Conservation (phyloP, 345 rosid genomes). For the Atalantia buxifolia region DNA sequence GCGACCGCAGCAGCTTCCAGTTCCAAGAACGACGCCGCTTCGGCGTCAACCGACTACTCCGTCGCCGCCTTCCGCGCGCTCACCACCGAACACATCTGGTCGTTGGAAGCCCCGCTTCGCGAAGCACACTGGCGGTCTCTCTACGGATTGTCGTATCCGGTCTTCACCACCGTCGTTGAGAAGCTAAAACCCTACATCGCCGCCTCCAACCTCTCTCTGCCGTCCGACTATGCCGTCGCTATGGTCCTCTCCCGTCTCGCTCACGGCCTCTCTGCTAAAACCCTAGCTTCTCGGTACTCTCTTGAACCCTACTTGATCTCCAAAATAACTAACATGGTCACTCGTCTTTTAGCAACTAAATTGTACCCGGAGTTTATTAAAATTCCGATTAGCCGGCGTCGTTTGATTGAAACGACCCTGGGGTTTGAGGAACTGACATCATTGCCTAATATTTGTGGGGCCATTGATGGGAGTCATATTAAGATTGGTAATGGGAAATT, state of each 20-base stretch:
- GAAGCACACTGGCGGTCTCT: slow-evolving; percentile 91
- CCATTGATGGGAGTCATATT: slow-evolving; percentile 75
- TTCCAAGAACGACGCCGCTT: slow-evolving; percentile 8
- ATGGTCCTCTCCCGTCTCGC: slow-evolving; percentile 89
- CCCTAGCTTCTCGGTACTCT: slow-evolving; percentile 68
- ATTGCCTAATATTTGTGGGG: slow-evolving; percentile 93
- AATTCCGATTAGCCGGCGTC: slow-evolving; percentile 79
- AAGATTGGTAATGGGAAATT: slow-evolving; percentile 32
- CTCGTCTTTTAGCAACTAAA: slow-evolving; percentile 84
- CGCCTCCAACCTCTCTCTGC: slow-evolving; percentile 88
- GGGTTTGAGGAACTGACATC: slow-evolving; percentile 88
- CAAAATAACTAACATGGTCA: slow-evolving; percentile 93
- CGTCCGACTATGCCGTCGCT: slow-evolving; percentile 92
- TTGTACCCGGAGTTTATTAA: slow-evolving; percentile 89
- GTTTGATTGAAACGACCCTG: slow-evolving; percentile 80
- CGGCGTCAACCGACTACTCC: slow-evolving; percentile 46
- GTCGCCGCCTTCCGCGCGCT: slow-evolving; percentile 88
- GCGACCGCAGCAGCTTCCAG: slow-evolving; percentile 35
- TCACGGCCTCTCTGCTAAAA: slow-evolving; percentile 73
- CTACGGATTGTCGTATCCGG: slow-evolving; percentile 86
- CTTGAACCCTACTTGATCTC: slow-evolving; percentile 90
- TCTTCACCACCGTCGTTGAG: slow-evolving; percentile 85
- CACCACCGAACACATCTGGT: slow-evolving; percentile 87
- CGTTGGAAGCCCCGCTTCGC: slow-evolving; percentile 69
- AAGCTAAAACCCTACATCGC: slow-evolving; percentile 85